Percentiles rank a stretch among this genome's conserved stretches.
Conservation (phyloP, 352 stramenopile species). For the Pythium utonaiense region DNA sequence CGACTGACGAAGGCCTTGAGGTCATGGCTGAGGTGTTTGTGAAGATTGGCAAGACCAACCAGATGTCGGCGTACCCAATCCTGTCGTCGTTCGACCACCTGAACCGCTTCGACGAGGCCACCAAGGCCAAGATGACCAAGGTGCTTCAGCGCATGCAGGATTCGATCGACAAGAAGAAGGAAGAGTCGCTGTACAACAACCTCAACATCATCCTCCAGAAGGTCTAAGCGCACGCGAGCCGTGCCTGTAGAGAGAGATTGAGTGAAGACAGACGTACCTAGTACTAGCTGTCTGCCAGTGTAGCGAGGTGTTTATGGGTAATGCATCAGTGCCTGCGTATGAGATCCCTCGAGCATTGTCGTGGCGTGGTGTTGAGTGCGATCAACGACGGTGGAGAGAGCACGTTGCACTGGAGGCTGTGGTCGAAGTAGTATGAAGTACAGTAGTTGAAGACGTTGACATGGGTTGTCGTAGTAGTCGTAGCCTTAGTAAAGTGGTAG, state of each 20-base stretch:
- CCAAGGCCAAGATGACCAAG: conserved; percentile 47
- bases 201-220: conserved; percentile 86
- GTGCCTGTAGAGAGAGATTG: background rate
- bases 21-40: conserved; percentile 68
- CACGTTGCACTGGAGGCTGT: background rate
- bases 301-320: background rate
- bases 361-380: background rate
- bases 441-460: background rate
- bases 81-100: conserved; percentile 80
- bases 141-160: conserved; percentile 69
- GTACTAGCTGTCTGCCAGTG: too few relatives aligned
- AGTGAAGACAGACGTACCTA: background rate
- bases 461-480: too few relatives aligned
- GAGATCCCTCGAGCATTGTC: background rate
- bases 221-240: conserved; percentile 28
- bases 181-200: conserved; percentile 83
- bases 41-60: conserved; percentile 83
- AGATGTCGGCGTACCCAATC: conserved; percentile 82
- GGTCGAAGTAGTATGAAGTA: background rate
- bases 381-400: too few relatives aligned
- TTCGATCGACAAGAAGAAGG: conserved; percentile 75
- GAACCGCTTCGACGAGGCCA: conserved; percentile 59
- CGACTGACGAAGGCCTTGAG: conserved; percentile 71
- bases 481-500: background rate
- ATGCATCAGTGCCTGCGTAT: background rate